Evolutionary conservation across 768 basidiomycete species (phyloP).

Genomic region (Trichaptum fuscoviolaceum): DNA sequence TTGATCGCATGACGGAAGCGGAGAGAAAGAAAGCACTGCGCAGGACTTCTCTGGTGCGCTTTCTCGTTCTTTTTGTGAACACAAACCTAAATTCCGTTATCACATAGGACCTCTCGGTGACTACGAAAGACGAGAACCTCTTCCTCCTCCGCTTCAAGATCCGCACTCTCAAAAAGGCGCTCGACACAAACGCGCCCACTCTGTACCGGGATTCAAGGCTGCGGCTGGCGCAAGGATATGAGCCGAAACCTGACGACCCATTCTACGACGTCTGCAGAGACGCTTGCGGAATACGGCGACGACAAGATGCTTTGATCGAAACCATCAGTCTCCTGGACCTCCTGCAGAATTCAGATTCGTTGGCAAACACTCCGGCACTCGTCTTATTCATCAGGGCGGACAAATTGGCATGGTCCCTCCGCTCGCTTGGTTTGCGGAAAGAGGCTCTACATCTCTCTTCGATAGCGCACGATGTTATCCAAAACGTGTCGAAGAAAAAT

Average conservation of each 20-base stretch:
- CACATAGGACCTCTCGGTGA: neutral
- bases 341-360: too few relatives aligned
- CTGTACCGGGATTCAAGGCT: too few relatives aligned
- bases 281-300: too few relatives aligned
- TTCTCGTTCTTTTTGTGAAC: too few relatives aligned
- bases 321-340: too few relatives aligned
- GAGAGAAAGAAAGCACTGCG: neutral
- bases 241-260: too few relatives aligned
- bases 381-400: too few relatives aligned
- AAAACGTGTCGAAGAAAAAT: neutral
- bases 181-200: neutral
- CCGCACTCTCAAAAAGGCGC: neutral
- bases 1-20: neutral
- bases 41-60: neutral
- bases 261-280: too few relatives aligned
- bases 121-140: neutral
- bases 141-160: neutral
- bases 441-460: conserved; percentile 7
- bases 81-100: neutral
- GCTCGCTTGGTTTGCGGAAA: conserved; percentile 5
- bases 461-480: neutral
- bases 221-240: too few relatives aligned
- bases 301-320: too few relatives aligned
- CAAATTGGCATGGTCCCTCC: neutral
- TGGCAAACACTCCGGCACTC: too few relatives aligned